Evolutionary conservation across 495 filamentous ascomycete genomes (phyloP), one percentile per base, ranked within the genome.

Genomic region (Aspergillus cristatus): DNA sequence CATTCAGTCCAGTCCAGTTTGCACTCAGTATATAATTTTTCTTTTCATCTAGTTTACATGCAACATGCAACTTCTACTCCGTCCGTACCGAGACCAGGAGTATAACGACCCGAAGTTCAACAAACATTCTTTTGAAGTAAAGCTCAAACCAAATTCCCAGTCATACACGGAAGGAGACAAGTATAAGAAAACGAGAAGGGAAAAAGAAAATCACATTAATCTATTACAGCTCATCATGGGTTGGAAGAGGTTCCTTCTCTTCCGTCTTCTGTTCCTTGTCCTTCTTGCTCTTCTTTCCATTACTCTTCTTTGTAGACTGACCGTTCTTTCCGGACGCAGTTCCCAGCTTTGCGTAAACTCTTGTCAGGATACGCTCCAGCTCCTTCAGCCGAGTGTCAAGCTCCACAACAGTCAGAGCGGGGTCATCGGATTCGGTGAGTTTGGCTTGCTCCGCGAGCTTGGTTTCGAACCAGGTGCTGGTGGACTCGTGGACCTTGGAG

Each of bases 341-440:
- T 7, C 58, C 62, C 63, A 68, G 64, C 43, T 70, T 70, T 39
- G 75, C 68, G 33, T 68, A 72, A 47, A 88, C 78, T 50, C 78
- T 79, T 70, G 76, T 81, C 70, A 81, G 71, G 32, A 83, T 65
- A 31, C 89, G 68, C 35, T 84, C 78, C 51, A 83, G 68, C 30
- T 83, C 75, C 4, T 72, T 73, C 54, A 44, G 57, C 34, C 57
- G 59, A 17, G 35, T 43, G 41, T 70, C 62, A 15, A 94, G 56
- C 13, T 90, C 87, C 48, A 76, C 76, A 34, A 77, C 58, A 14
- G 76, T 63, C 2, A 94, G 58, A 6, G 76, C 77, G 0, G 86
- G 82, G 40, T 91, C 79, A 22, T 84, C 81, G 5, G 77, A 77
- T 14, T 61, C 62, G 15, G 70, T 65, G 11, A 89, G 74, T 49